Evolutionary conservation across 441 rosid species (phyloP), one percentile per base, ranked within the genome.

Genomic region (Capsella rubella): DNA sequence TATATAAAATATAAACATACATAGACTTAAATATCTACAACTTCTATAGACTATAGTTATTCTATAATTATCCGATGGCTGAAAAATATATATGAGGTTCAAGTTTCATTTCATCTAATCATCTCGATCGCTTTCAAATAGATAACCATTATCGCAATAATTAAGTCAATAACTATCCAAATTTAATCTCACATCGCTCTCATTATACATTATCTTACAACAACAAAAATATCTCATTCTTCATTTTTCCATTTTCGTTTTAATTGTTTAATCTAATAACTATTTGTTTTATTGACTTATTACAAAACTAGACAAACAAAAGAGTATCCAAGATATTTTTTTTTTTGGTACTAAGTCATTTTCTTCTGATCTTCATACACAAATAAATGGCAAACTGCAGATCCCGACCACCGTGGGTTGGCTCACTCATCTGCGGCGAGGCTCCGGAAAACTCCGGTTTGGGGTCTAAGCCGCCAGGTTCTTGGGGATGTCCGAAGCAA

Each of bases 401-500:
- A 52, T 51, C 45, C 32, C 45, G 39, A 40, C 69, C 61, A 52
- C 45, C 53, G 69, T 50, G 32, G 43, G 27, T 39, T 40, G 43
- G 32, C 1, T 14, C 11, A 13, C 35, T 50, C 4, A 27, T 51
- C 15, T 4, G 10, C 25, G 4, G 57, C 0, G 35, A 46, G 12
- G 57, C 3, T 18, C 50, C 11, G 2, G 52, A 40, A 47, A 35
- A 70, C 39, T 15, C 14, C 4, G 11, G 25, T 13, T 61, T 61
- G 3, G 16, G 49, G 6, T 16, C 39, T 40, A 61, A 51, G 42
- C 11, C 15, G 0, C 8, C 12, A 2, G 53, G 75, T 40, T 52
- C 28, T 13, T 71, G 75, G 75, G 60, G 14, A 12, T 61, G 61
- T 51, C 60, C 25, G 10, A 61, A 71, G 35, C 11, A 40, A 28